phyloP scores from a whole-genome alignment of 768 basidiomycete species.

The Auricularia cornea region DNA sequence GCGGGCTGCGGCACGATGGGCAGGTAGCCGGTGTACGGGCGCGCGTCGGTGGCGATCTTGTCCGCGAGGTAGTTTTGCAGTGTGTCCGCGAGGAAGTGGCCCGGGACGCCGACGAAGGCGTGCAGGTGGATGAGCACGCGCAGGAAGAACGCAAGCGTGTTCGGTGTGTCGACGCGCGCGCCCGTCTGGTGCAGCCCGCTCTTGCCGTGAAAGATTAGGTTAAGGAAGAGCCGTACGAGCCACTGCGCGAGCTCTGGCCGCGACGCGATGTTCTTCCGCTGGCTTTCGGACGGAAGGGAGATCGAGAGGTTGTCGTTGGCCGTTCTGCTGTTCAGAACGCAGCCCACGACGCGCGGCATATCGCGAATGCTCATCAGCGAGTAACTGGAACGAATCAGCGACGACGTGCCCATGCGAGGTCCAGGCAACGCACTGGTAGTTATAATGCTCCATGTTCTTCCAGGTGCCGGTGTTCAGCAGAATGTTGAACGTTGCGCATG shows the following conservation, averaged over 20 bases:
- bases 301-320: constrained; percentile 15
- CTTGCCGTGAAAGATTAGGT: constrained; percentile 21
- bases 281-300: constrained; percentile 2
- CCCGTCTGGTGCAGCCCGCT: constrained; percentile 14
- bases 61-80: constrained; percentile 20
- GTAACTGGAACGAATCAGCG: constrained; percentile 15
- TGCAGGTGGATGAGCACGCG: constrained; percentile 25
- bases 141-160: constrained; percentile 28
- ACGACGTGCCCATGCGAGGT: not conserved
- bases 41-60: constrained; percentile 18
- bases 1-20: constrained; percentile 18
- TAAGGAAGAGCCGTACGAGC: constrained; percentile 28
- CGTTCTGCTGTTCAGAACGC: constrained; percentile 12
- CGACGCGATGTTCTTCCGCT: constrained; percentile 4
- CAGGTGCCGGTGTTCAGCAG: constrained; percentile 22
- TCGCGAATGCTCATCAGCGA: constrained; percentile 22
- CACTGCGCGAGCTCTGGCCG: constrained; percentile 24
- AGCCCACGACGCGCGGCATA: constrained; percentile 22
- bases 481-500: constrained; percentile 22
- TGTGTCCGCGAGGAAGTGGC: constrained; percentile 30
- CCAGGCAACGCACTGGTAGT: constrained; percentile 19
- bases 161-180: constrained; percentile 20
- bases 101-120: constrained; percentile 25
- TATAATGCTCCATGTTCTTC: constrained; percentile 22
- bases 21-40: constrained; percentile 17